A percentile compares a stretch with the other conserved stretches of the same genome.
These are phyloP conservation scores for Simplicillium aogashimaense DNA, from an alignment of 2,329 filamentous ascomycete genomes.

Conservation along the genomic window DNA sequence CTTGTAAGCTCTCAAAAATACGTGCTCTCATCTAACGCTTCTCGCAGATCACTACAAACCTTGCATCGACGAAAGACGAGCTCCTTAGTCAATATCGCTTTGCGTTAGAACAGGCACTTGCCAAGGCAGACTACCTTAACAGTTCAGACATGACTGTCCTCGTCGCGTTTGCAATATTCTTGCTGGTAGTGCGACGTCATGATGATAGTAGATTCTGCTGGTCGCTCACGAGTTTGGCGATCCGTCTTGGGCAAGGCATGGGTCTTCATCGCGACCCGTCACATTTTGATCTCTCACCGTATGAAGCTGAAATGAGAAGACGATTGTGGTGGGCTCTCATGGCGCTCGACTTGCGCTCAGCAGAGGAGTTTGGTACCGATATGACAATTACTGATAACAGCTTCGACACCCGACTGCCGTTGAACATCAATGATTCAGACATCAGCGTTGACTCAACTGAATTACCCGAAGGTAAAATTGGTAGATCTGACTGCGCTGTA, in stretches of 20 bases:
- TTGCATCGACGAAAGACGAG: conserved; percentile 32
- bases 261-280: conserved; percentile 49
- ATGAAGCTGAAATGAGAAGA: conserved; percentile 50
- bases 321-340: conserved; percentile 53
- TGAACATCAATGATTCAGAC: conserved; percentile 40
- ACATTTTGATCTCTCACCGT: conserved; percentile 40
- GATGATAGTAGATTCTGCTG: conserved; percentile 46
- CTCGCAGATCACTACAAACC: conserved; percentile 20
- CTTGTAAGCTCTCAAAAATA: not conserved
- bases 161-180: conserved; percentile 48
- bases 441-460: conserved; percentile 35
- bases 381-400: conserved; percentile 28
- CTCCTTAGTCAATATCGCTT: conserved; percentile 37
- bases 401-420: conserved; percentile 38
- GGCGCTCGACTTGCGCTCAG: conserved; percentile 42
- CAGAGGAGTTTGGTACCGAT: conserved; percentile 42
- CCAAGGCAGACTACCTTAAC: conserved; percentile 47
- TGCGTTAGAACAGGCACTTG: conserved; percentile 46
- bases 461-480: conserved; percentile 34
- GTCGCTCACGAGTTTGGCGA: conserved; percentile 46
- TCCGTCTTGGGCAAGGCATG: conserved; percentile 50
- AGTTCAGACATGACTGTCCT: conserved; percentile 46
- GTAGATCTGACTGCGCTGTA: conserved; percentile 42
- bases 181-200: conserved; percentile 35
- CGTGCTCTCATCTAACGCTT: no score